Evolutionary conservation across 1,139 yeast species (phyloP).

Genomic region (Meyerozyma guilliermondii): DNA sequence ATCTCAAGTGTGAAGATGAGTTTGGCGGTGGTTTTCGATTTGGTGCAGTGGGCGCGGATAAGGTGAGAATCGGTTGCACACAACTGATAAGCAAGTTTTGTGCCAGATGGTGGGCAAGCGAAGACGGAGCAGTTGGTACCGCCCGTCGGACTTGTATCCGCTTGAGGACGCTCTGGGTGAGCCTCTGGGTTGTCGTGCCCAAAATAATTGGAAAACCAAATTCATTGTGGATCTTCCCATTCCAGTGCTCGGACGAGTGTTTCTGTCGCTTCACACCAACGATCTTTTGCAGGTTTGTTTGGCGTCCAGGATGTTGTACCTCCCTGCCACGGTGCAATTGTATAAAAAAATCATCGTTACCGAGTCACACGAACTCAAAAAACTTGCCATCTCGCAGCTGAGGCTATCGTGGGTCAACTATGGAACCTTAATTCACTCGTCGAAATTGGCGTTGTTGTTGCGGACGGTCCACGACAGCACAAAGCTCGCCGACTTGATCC

Average conservation of each 20-base stretch:
- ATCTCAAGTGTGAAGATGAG: background rate
- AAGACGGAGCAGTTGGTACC: background rate
- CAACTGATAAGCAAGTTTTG: background rate
- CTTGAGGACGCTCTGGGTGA: background rate
- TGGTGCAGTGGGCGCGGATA: background rate
- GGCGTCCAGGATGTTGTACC: constrained; percentile 12
- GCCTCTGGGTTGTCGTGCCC: background rate
- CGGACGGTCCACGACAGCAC: constrained; percentile 8
- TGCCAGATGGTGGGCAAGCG: background rate
- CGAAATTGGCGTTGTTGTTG: constrained; percentile 8
- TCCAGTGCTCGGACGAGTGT: constrained; percentile 8
- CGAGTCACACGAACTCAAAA: constrained; percentile 8
- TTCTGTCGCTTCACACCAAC: constrained; percentile 10
- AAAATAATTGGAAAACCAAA: too few relatives aligned
- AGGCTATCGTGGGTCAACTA: constrained; percentile 9
- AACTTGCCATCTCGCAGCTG: constrained; percentile 8
- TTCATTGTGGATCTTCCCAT: constrained; percentile 4
- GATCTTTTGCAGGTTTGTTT: constrained; percentile 15
- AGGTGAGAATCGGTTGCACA: background rate
- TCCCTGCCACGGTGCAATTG: constrained; percentile 15
- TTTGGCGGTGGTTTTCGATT: background rate
- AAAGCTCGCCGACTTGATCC: constrained; percentile 11
- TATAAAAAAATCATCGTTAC: constrained; percentile 15
- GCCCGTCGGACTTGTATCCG: background rate
- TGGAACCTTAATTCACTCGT: constrained; percentile 15